A percentile compares a stretch with the other conserved stretches of the same genome.
Conservation (phyloP, 345 rosid genomes). For the Citrus sinensis region DNA sequence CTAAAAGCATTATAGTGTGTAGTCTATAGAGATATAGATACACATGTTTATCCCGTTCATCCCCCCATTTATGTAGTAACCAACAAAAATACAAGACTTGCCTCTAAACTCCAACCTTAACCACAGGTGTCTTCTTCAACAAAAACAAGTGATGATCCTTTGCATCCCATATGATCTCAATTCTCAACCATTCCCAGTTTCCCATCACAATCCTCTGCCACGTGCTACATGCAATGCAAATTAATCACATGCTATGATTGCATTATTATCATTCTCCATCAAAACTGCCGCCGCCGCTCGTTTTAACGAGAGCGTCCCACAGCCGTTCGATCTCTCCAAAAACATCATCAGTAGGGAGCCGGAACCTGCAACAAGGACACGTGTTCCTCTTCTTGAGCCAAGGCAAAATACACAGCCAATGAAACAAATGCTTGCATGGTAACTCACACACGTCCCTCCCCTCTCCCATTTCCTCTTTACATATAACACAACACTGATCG, state of each 20-base stretch:
- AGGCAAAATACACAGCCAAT: slow-evolving; percentile 83
- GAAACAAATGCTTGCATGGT: slow-evolving; percentile 89
- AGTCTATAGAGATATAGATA: neutral
- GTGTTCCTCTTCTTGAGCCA: slow-evolving; percentile 84
- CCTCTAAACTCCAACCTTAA: neutral
- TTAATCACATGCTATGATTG: neutral
- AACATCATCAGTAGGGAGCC: slow-evolving; percentile 81
- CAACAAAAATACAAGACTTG: neutral
- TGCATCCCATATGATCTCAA: slow-evolving; percentile 5
- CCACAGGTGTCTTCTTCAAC: slow-evolving; percentile 17
- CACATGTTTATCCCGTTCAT: neutral
- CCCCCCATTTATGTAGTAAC: neutral
- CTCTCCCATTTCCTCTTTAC: slow-evolving; percentile 75
- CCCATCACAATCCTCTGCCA: neutral
- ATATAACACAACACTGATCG: slow-evolving; percentile 74
- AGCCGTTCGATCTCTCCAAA: slow-evolving; percentile 78
- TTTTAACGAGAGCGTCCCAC: slow-evolving; percentile 54
- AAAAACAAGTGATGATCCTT: slow-evolving; percentile 12
- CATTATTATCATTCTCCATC: neutral
- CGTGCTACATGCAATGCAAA: neutral
- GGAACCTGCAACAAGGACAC: slow-evolving; percentile 89
- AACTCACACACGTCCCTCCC: slow-evolving; percentile 81
- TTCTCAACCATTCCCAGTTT: neutral
- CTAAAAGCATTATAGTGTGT: neutral
- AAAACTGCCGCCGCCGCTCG: slow-evolving; percentile 10